Evolutionary conservation across 2,329 filamentous ascomycete species (phyloP), one percentile per base, ranked within the genome.

Genomic region (Dissoconium aciculare): DNA sequence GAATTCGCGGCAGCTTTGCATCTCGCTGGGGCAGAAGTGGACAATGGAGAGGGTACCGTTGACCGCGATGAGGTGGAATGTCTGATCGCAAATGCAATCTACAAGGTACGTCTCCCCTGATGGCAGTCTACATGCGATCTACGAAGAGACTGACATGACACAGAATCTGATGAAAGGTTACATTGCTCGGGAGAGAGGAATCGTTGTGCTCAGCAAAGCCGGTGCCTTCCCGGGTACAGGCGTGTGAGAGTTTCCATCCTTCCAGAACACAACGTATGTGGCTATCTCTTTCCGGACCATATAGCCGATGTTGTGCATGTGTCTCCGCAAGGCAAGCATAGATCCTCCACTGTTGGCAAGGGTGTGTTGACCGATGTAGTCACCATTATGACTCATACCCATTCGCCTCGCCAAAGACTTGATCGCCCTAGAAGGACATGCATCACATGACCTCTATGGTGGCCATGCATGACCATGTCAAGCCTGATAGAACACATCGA

Each of bases 111-210:
- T 58, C 24, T 17, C 24, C 2, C 19, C 24, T 14, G 17, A 23
- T 23, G 19, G 8, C 8, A 34, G 34, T 33, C 40, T 33, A 21
- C 19, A 28, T 23, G 17, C 25, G 2, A 17, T 17, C 16, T 29
- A n/a, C n/a, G n/a, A n/a, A n/a, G n/a, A n/a, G n/a, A n/a, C 13
- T 26, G n/a, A 27, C 27, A 29, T 9, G 11, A 6, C 26, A 27
- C 43, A 93, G 83, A 80, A 79, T 36, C 66, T 89, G 14, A 93
- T 98, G 81, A 98, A 95, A 59, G 89, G 91, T 24, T 98, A 98
- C 57, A 98, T 98, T 44, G 78, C 87, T 17, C 78, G 87, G 32
- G 85, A 93, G 44, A 74, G 80, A 44, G 79, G 78, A 17, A 85
- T 85, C 43, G 79, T 98, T 15, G 89, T 98, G 12, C 60, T 98